Base-by-base conservation (phyloP, 495 filamentous ascomycete genomes). In the Penicillium silybi region DNA sequence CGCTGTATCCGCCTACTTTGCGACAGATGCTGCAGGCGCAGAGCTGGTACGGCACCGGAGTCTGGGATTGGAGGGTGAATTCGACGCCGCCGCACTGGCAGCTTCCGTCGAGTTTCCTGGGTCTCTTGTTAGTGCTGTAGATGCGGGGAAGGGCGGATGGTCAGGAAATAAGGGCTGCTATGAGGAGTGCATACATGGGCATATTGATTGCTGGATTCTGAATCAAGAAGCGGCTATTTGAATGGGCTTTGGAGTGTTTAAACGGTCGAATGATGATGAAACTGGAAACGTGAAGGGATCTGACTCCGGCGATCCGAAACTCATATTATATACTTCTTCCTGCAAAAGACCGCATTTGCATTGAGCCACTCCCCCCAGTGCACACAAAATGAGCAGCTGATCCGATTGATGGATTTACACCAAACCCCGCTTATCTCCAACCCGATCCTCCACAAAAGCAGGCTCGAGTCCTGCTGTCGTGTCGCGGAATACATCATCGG, bases 21-120 rank as follows among this genome's bases (percentile, higher is more conserved):
- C 79, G 76, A 46, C 78, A 83, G 59, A 82, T 83, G 48, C 75
- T 75, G 56, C 78, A 81, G 16, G 76, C 75, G 50, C 79, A 82
- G 42, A 80, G 70, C 56, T 82, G 77, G 51, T 78, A 83, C 2
- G 78, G 80, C 0, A 80, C 76, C 4, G 79, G 78, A 0, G 80
- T 80, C 19, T 71, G 63, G 0, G 77, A 80, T 37, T 78, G 56
- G 20, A 81, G 64, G 9, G 65, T 69, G 58, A 82, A 82, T 67
- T 78, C 67, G 32, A 82, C 64, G 41, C 66, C 62, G 43, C 78
- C 77, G 52, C 78, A 80, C 58, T 80, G 78, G 63, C 77, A 81
- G 59, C 72, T 77, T 54, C 79, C 78, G 47, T 76, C 64, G n/a
- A 80, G 73, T 56, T 66, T 70, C 69, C 75, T 79, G 26, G 38